Conservation (phyloP, 805 yeast genomes). For the Kazachstania bromeliacearum region DNA sequence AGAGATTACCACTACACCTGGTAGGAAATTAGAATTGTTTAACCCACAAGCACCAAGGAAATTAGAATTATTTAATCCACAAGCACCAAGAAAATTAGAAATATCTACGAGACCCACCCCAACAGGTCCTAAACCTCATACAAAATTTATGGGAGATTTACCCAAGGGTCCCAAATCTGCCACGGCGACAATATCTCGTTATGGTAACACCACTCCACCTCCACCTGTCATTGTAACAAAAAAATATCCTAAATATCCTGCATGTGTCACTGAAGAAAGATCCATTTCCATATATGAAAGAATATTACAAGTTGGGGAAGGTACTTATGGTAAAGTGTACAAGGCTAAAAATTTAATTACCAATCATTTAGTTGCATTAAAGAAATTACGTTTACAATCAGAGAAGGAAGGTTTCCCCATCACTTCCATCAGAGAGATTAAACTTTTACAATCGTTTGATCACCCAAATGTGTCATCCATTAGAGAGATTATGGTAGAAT, state of each 20-base stretch:
- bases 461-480: constrained; percentile 78
- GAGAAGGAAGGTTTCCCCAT: constrained; percentile 95
- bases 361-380: constrained; percentile 71
- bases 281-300: constrained; percentile 43
- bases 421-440: constrained; percentile 87
- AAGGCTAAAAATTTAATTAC: constrained; percentile 62
- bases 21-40: too few species aligned
- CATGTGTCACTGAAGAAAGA: constrained; percentile 1
- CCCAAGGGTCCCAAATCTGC: neutral
- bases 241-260: constrained; percentile 1
- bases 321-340: constrained; percentile 69
- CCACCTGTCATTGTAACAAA: constrained; percentile 5
- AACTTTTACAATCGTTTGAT: constrained; percentile 64
- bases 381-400: constrained; percentile 69
- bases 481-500: constrained; percentile 81
- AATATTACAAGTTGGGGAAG: constrained; percentile 92
- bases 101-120: too few species aligned
- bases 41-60: too few species aligned
- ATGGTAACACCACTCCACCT: neutral
- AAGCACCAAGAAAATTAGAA: too few species aligned
- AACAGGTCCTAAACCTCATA: too few species aligned
- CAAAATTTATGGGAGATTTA: neutral
- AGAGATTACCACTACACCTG: too few species aligned
- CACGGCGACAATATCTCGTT: constrained; percentile 1
- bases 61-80: too few species aligned